Base-by-base conservation (phyloP, 345 rosid genomes). In the Populus ilicifolia region DNA sequence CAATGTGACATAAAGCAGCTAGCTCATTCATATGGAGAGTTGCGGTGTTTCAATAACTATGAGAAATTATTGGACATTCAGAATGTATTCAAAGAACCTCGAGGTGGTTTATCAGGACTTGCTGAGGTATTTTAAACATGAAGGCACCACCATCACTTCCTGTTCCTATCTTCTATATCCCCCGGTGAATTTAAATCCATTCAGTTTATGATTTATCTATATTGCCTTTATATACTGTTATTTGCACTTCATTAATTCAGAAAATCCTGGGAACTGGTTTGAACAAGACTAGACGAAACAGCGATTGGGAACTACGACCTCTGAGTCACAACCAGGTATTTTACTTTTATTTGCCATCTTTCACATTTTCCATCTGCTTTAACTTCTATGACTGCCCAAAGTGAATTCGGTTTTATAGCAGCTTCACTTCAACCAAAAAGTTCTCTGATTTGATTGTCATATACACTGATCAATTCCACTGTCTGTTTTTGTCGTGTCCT, bases 261-360 rank as follows among this genome's bases (percentile, higher is more conserved):
- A 92, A 91, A 92, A 87, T 95, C 82, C 80, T 93, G 80, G 99
- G 99, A 79, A 96, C 82, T 27, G 89, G 96, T 79, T 83, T 96
- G 87, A 96, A 92, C 84, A 96, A 96, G 86, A 90, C 96, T 41
- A 92, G 96, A 79, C 87, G 92, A 74, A 92, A 92, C 77, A 89
- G 96, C 81, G 78, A 95, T 81, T 95, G 99, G 99, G 97, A 93
- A 83, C 85, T 85, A 73, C 84, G 98, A 20, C 99, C 99, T 67
- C 86, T 95, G 86, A 88, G 82, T 48, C 87, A 50, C 84, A 86
- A 91, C 81, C 96, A 93, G 96, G 99, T 94, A 80, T 52, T n/a
- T 71, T 77, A 27, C 11, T 75, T 67, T 75, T 35, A 3, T 0
- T 14, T 41, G 43, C 52, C 21, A 23, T 21, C 41, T 2, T 33